Base-by-base conservation (phyloP, 768 basidiomycete genomes). In the Hypsizygus marmoreus region DNA sequence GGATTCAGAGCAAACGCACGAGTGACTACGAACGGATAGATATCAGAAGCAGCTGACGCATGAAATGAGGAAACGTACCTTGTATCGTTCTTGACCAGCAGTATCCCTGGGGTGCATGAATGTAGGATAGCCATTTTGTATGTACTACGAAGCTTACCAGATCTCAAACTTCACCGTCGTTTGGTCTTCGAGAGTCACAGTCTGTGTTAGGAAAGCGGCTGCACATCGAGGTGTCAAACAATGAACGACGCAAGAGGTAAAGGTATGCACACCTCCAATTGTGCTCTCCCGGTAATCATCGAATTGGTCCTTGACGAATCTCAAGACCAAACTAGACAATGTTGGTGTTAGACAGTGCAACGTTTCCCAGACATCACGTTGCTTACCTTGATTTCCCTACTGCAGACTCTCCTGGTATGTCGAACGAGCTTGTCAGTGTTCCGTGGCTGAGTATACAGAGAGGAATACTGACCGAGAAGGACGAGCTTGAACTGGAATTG, bases 191-290 rank as follows among this genome's bases (percentile, higher is more conserved):
- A 97, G 78, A 10, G 84, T 86, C 24, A 98, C 91, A 3, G 95
- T 97, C 68, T 98, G 95, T n/a, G 97, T 97, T 55, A 99, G 69
- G 78, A 99, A 99, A 26, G 95, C 95, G 49, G 95, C 95, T 92
- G 58, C 19, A 30, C 23, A 45, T 31, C 47, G 42, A 35, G 26
- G 40, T 57, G 41, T 56, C 55, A 50, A 29, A 55, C 30, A 30
- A 7, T 14, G 33, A 19, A 23, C 26, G 29, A n/a, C 6, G 24
- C 24, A 29, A 33, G 47, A 19, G 36, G 12, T 17, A 36, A 43
- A 17, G n/a, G 53, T 59, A 46, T 53, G 43, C 67, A 40, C 19
- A 86, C 91, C 89, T 63, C 92, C 91, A 55, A 95, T 95, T 17
- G 92, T 95, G 57, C 91, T 93, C 71, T 95, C 92, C 66, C 92